These are phyloP conservation scores for Russula abietina DNA, from an alignment of 768 basidiomycete genomes.

Conservation along the genomic window DNA sequence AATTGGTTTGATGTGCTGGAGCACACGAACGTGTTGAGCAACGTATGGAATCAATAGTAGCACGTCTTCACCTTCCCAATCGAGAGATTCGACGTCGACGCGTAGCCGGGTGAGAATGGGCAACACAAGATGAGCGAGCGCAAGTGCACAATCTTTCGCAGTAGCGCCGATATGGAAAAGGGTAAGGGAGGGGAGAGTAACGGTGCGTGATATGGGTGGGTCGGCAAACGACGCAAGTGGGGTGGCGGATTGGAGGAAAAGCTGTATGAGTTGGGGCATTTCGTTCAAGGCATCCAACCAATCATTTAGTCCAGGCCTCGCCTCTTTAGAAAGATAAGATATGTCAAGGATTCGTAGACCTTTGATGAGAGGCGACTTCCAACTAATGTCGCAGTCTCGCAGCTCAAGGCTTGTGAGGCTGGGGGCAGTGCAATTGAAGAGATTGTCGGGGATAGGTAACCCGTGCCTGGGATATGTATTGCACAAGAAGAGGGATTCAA, in stretches of 20 bases:
- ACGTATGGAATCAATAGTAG: too few species aligned
- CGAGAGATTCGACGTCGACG: neutral
- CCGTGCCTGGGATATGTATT: too few species aligned
- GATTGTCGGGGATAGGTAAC: too few species aligned
- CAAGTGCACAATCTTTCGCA: neutral
- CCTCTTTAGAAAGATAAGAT: too few species aligned
- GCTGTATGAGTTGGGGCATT: neutral
- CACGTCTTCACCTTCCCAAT: neutral
- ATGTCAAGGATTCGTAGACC: neutral
- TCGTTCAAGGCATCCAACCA: neutral
- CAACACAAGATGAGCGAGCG: slow-evolving; percentile 7
- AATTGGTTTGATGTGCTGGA: too few species aligned
- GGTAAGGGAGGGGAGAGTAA: neutral
- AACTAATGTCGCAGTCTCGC: neutral
- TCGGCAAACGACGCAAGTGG: too few species aligned
- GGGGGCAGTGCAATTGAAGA: neutral
- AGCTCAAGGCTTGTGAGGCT: neutral
- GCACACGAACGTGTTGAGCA: too few species aligned
- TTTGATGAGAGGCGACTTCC: neutral
- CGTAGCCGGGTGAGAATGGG: too few species aligned
- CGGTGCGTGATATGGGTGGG: too few species aligned
- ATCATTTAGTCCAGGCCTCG: neutral
- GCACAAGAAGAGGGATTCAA: too few species aligned
- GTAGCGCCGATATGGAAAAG: neutral
- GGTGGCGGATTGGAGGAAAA: neutral